phyloP scores from a whole-genome alignment of 2,329 filamentous ascomycete genomes.

The Microdochium bolleyi region DNA sequence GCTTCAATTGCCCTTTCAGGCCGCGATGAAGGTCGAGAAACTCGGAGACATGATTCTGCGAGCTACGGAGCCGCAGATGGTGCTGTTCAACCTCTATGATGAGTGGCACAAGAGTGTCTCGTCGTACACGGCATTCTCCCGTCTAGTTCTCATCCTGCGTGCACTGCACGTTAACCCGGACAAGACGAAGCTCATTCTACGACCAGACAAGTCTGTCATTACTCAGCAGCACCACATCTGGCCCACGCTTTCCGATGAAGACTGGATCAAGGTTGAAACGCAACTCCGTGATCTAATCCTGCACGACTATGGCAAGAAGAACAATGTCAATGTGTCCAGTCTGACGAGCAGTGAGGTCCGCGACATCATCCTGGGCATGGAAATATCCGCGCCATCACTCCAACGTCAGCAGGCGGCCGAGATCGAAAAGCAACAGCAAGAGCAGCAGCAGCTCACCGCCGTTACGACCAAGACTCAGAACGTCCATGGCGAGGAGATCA shows the following conservation, averaged over 20 bases:
- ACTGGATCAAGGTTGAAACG: constrained; percentile 99
- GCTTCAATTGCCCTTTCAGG: constrained; percentile 95
- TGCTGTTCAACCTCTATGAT: constrained; percentile 96
- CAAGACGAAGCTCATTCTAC: constrained; percentile 91
- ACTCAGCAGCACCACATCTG: constrained; percentile 99
- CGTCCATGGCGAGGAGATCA: constrained; percentile 92
- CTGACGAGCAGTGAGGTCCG: constrained; percentile 94
- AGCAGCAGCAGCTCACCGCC: constrained; percentile 91
- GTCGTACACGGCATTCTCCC: constrained; percentile 96
- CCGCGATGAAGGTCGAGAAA: constrained; percentile 99
- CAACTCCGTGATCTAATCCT: constrained; percentile 91
- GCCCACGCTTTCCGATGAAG: constrained; percentile 88
- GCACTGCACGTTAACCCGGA: constrained; percentile 96
- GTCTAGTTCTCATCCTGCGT: constrained; percentile 85
- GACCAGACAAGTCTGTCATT: constrained; percentile 96
- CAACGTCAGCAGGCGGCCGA: constrained; percentile 97
- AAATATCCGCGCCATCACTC: constrained; percentile 95
- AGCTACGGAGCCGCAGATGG: constrained; percentile 99
- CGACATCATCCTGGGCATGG: constrained; percentile 98
- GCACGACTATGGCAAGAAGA: constrained; percentile 99
- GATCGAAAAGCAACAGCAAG: constrained; percentile 97
- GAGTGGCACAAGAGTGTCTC: constrained; percentile 99
- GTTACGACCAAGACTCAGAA: constrained; percentile 99
- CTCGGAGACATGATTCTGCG: constrained; percentile 97
- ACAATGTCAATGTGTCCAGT: constrained; percentile 97